Base-by-base conservation (phyloP, 352 stramenopile genomes). In the Phytopythium cucurbitacearum region DNA sequence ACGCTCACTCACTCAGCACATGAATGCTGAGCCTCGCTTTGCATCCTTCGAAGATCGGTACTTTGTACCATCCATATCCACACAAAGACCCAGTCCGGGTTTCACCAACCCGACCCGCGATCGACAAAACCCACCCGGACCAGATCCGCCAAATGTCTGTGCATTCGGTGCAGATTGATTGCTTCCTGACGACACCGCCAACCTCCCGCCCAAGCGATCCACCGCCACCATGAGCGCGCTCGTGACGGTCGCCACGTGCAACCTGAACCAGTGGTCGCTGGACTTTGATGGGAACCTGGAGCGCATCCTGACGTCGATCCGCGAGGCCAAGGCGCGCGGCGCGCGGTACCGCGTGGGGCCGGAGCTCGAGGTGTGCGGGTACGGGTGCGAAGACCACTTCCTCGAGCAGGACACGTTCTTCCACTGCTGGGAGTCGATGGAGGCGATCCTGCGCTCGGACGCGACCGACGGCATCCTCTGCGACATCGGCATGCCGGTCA, bases 371-470 rank as follows among this genome's bases (percentile, higher is more conserved):
- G 80, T 99, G 7, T 98, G 85, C 60, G 97, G 97, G 32, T 99
- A 99, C 68, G 96, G 96, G 34, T 99, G 97, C 64, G 97, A 99
- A 73, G 97, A 99, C 71, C 97, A 99, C 68, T 99, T 99, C 65
- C 82, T 99, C 10, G 97, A 99, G 69, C 71, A 89, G 32, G 97
- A 99, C 67, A 99, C 97, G 51, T 98, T 99, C 73, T 85, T 82
- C 65, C 97, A 99, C 76, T 99, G 91, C 70, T 98, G 97, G 90
- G 91, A 99, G 66, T 96, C 76, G 50, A 73, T 99, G 28, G 82
- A 88, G 40, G 73, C 67, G 34, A 66, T 98, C 41, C 74, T 99
- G 9, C 47, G 80, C 57, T 76, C 67, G 15, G 91, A 97, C 48
- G 83, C 79, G 12, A 99, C 96, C 7, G 75, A 97, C 55, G 82